A percentile compares a stretch with the other conserved stretches of the same genome.
Conservation (phyloP, 495 filamentous ascomycete species). For the Xylaria venustula region DNA sequence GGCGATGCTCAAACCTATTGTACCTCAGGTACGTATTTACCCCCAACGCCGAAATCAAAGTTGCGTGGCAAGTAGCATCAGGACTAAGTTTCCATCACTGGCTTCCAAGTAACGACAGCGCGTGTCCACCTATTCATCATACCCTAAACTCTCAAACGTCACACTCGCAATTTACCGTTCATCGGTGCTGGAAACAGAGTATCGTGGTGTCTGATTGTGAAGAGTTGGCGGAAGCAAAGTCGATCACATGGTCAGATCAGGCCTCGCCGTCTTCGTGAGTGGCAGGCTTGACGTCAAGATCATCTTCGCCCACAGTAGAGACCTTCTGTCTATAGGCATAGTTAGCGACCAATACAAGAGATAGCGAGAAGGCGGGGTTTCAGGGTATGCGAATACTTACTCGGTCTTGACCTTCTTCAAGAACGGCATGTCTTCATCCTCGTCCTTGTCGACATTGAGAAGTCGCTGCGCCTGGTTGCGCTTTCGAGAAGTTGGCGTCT, state of each 20-base stretch:
- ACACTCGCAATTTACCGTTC: neutral
- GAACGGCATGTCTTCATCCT: neutral
- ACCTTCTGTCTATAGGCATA: too few species aligned
- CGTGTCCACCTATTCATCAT: too few species aligned
- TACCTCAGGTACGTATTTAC: neutral
- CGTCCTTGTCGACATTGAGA: constrained; percentile 3
- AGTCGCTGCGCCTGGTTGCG: too few species aligned
- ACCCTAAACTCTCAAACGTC: neutral
- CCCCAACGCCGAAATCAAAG: neutral
- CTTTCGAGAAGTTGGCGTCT: too few species aligned
- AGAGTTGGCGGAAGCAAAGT: neutral
- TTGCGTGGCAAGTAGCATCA: neutral
- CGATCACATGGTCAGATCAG: neutral
- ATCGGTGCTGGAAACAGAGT: neutral
- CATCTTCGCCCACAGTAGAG: too few species aligned
- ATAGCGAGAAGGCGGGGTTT: too few species aligned
- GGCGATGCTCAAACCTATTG: neutral
- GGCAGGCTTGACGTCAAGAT: too few species aligned
- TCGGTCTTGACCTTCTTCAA: constrained; percentile 13
- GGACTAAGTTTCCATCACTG: neutral
- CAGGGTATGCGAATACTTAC: neutral
- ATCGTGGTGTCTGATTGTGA: neutral
- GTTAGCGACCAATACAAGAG: neutral
- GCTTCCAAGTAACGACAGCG: too few species aligned
- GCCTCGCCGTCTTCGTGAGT: neutral